Percentiles rank a stretch among this genome's conserved stretches.
Conservation (phyloP, 2,329 filamentous ascomycete genomes). For the Trichoderma endophyticum region DNA sequence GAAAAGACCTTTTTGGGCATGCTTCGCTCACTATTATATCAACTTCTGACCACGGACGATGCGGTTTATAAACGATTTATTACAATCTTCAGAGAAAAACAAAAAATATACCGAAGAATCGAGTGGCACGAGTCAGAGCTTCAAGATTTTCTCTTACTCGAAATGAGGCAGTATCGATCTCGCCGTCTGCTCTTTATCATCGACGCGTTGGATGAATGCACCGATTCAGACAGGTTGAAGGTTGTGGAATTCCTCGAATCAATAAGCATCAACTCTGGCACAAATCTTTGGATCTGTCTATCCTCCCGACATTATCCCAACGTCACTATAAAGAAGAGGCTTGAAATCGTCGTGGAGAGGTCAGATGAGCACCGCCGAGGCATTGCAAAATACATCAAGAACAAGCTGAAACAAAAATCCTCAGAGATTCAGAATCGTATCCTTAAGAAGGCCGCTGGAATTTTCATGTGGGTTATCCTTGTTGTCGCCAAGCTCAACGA, state of each 20-base stretch:
- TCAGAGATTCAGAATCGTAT: background rate
- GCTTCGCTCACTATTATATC: background rate
- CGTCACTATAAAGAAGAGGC: background rate
- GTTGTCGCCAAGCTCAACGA: background rate
- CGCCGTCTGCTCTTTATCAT: background rate
- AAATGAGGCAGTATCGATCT: background rate
- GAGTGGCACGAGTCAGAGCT: background rate
- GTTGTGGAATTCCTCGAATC: background rate
- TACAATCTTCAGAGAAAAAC: background rate
- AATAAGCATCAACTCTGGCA: background rate
- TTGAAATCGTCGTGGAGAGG: background rate
- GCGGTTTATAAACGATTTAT: too few species aligned
- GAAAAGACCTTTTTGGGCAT: background rate
- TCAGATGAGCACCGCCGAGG: background rate
- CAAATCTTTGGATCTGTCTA: background rate
- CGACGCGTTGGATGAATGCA: background rate
- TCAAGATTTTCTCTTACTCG: background rate
- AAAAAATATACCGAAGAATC: background rate
- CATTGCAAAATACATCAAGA: background rate
- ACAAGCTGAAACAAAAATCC: background rate
- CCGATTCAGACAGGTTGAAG: background rate
- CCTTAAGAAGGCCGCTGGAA: background rate
- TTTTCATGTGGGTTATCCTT: background rate
- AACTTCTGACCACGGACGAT: background rate
- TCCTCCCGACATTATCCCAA: background rate